Evolutionary conservation across 2,329 filamentous ascomycete species (phyloP), one percentile per base, ranked within the genome.

Genomic region (Paradendryphiella salina): DNA sequence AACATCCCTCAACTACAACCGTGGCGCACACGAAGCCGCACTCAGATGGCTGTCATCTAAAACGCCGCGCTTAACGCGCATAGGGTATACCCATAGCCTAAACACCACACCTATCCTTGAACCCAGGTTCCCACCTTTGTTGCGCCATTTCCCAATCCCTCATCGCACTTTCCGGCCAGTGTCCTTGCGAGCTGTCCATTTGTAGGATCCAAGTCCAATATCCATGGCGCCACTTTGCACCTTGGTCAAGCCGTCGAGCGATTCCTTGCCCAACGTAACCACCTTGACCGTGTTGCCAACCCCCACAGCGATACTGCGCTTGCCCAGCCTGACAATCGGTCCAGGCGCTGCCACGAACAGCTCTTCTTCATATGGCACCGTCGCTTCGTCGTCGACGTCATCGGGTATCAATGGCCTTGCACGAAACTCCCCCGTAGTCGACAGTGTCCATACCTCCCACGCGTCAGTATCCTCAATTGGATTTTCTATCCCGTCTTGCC

Each of bases 241-340:
- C 3, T 32, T 51, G 11, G 47, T 37, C 33, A 54, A 28, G 10
- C 58, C 62, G 38, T 85, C 83, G 60, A 87, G 88, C 26, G 82
- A 77, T 64, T 88, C 86, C 56, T 83, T 80, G 5, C 86, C 87
- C 5, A 87, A 76, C 1, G 82, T 83, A 48, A 91, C 80, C 42
- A 91, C 75, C 72, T 90, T 91, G 63, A 91, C 79, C 1, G 83
- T 78, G 59, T 90, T 88, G 10, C 88, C 89, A 52, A 91, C 84
- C 0, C 82, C 86, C 23, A 92, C 80, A 0, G 84, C 88, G 3
- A 89, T 79, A 42, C 85, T 87, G 37, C 80, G 78, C 39, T 81
- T 79, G 10, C 88, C 88, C 1, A 90, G 74, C 44, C 77, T 76
- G 1, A 79, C 77, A 49, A 87, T 82, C 0, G 88, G 88, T 0